Evolutionary conservation across 176 grass and related monocot genomes (phyloP).

Genomic region (Rhynchospora tenuis): DNA sequence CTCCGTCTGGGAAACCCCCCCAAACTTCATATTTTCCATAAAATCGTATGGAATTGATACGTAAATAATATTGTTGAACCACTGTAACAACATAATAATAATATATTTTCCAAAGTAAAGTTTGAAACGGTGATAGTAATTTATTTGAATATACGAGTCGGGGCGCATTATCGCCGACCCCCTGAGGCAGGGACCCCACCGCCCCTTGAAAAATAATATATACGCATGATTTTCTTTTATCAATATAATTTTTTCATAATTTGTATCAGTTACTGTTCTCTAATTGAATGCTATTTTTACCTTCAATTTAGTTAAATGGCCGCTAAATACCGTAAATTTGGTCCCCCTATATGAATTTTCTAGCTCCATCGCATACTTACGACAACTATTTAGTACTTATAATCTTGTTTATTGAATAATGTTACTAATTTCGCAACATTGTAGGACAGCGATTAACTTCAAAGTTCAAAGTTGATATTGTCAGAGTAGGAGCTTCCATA

Average conservation of each 20-base stretch:
- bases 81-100: no score
- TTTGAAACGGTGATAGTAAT: no score
- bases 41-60: no score
- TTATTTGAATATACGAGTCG: no score
- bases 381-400: background rate
- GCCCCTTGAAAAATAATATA: no score
- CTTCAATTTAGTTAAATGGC: background rate
- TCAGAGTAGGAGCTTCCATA: constrained; percentile 14
- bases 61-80: no score
- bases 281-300: background rate
- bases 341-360: background rate
- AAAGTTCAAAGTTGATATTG: constrained; percentile 4
- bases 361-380: background rate
- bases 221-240: background rate
- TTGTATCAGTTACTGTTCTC: background rate
- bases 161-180: no score
- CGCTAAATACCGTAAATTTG: background rate
- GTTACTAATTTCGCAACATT: background rate
- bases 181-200: no score
- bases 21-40: no score
- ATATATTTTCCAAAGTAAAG: no score
- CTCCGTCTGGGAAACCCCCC: no score
- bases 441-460: background rate
- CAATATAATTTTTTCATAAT: background rate
- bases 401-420: background rate